Base-by-base conservation (phyloP, 495 filamentous ascomycete species). In the Cenococcum geophilum region DNA sequence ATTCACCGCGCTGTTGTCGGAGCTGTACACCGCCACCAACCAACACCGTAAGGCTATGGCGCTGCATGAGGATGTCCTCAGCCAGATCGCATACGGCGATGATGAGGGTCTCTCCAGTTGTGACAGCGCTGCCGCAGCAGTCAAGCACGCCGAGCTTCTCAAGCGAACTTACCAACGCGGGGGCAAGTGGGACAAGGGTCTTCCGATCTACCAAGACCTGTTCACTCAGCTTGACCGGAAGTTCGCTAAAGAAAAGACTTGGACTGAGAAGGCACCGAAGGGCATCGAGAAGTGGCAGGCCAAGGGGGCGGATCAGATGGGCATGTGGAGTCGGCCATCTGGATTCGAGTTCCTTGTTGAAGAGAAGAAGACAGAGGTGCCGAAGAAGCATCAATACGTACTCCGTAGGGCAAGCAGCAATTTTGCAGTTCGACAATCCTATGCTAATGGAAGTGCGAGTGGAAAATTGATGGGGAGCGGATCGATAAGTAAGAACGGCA, bases 11-110 rank as follows among this genome's bases (percentile, higher is more conserved):
- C 55, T 68, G n/a, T 63, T 68, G 25, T 62, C 59, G 1, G 60
- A 65, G 47, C 63, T 68, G 4, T 68, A 68, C 56, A 66, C 59
- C 10, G 45, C 49, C 20, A 52, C 49, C 25, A 52, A 68, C 5
- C 60, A 64, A 25, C 63, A 60, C 66, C 59, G 55, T 6, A 64
- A 68, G 23, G 66, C 66, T 16, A 60, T 68, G 62, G 42, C 53
- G 1, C 55, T 68, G n/a, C 58, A 63, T 51, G 62, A 65, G 37
- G 66, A 68, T 21, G 51, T 66, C 32, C 63, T 68, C 14, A 35
- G 51, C 32, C 58, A 48, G 20, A 47, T 68, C 22, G 58, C 32
- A 27, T 25, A 51, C 40, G 57, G 78, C 18, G 75, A 78, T 45
- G 40, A 55, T 49, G 60, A 65, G 21, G 62, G 56, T 23, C 42